Evolutionary conservation across 768 basidiomycete genomes (phyloP).

Genomic region (Postia placenta): DNA sequence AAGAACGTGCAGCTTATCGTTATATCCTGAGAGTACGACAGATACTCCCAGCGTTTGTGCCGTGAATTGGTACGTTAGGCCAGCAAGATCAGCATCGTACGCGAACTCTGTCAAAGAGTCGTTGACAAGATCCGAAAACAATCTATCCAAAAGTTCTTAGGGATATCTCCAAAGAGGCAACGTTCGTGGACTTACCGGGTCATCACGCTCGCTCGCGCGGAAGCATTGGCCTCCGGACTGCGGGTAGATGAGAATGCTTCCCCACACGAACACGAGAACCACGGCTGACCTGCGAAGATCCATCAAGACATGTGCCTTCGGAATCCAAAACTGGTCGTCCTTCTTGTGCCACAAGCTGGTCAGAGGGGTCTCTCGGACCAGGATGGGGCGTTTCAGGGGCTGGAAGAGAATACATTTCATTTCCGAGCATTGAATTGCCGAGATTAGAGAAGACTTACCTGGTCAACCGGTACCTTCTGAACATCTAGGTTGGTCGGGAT

Average conservation of each 20-base stretch:
- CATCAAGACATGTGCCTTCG: conserved; percentile 74
- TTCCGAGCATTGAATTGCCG: neutral
- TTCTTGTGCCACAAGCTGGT: conserved; percentile 94
- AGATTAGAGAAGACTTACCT: conserved; percentile 38
- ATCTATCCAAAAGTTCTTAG: conserved; percentile 30
- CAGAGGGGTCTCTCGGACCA: conserved; percentile 65
- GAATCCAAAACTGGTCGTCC: conserved; percentile 95
- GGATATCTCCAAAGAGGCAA: neutral
- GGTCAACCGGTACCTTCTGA: conserved; percentile 59
- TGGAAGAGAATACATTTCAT: conserved; percentile 22
- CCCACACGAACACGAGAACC: too few species aligned
- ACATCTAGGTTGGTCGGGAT: conserved; percentile 85
- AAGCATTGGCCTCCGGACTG: conserved; percentile 53
- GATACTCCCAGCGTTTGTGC: conserved; percentile 60
- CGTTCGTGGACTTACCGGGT: conserved; percentile 46
- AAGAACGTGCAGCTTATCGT: conserved; percentile 81
- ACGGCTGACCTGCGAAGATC: conserved; percentile 64
- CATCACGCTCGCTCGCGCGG: conserved; percentile 66
- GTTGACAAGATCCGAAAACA: conserved; percentile 80
- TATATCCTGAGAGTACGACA: conserved; percentile 76
- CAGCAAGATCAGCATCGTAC: conserved; percentile 91
- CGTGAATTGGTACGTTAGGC: conserved; percentile 67
- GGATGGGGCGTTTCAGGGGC: conserved; percentile 69
- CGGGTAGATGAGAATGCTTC: neutral
- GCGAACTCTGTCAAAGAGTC: conserved; percentile 88